Base-by-base conservation (phyloP, 2,329 filamentous ascomycete genomes). In the Drechmeria coniospora region DNA sequence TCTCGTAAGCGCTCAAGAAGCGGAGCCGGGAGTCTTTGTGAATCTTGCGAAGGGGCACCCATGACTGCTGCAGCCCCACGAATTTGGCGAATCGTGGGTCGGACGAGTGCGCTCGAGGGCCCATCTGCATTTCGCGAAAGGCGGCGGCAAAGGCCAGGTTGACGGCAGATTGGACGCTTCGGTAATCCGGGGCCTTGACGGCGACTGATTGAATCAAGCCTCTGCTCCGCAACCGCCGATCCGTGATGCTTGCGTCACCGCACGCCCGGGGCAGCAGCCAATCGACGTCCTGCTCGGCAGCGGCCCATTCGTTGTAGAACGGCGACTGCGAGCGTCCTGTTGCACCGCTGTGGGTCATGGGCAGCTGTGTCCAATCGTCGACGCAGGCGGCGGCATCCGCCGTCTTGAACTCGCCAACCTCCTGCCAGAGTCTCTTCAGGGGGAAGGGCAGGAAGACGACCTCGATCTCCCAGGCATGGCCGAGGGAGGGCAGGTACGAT, bases 41-140 rank as follows among this genome's bases (percentile, higher is more conserved):
- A 3, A 82, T 57, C 47, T 86, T 86, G 27, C 79, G 69, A 12
- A 87, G 57, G 5, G 80, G 80, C n/a, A 86, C 65, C 65, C 79
- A 82, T 0, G 68, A 52, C 23, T 77, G 73, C 29, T 67, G 63
- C 12, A 86, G 57, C 5, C 74, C 79, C 13, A 74, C 54, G 28
- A 65, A 72, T 22, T 56, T 56, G 4, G 52, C 40, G 8, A 55
- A 43, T 5, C 44, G 41, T 6, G 40, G 41, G 19, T 46, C 42
- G 5, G 38, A 33, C 4, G 43, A 36, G 12, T 43, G 40, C 1
- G 44, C 38, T 5, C 47, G 44, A 8, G 51, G 37, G n/a, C 36
- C 36, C 11, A 54, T 43, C 26, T 46, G 44, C 51, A 59, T 64
- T 26, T 52, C 57, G 42, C 53, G 53, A 32, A 72, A 57, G 2